Conservation (phyloP, 1,284 basidiomycete species). For the Trichosporon sp. region DNA sequence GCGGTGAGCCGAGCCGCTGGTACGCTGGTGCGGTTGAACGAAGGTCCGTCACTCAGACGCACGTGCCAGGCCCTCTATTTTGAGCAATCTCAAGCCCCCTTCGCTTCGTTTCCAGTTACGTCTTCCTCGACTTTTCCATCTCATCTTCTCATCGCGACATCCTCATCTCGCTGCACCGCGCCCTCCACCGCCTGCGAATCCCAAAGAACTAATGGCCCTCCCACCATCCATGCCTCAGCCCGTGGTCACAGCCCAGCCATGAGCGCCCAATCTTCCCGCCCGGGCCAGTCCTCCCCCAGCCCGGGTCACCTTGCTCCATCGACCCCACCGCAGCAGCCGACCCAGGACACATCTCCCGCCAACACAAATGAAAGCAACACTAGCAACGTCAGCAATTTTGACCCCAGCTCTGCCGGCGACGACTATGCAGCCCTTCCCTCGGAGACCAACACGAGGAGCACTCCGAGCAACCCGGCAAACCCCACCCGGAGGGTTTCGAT, state of each 20-base stretch:
- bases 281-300: not conserved
- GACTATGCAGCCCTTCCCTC: not conserved
- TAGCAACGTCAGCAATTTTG: slow-evolving; percentile 1
- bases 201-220: not conserved
- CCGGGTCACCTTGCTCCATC: not conserved
- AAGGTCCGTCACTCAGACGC: not conserved
- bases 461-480: slow-evolving; percentile 3
- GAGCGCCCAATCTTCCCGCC: slow-evolving; percentile 5
- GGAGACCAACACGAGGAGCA: slow-evolving; percentile 4
- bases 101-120: not conserved
- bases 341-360: not conserved
- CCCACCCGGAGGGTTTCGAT: not conserved
- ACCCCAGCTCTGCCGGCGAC: not conserved
- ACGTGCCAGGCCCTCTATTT: slow-evolving; percentile 17
- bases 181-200: not conserved
- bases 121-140: slow-evolving; percentile 12
- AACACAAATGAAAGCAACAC: not conserved
- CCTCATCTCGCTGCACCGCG: not conserved
- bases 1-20: too few species aligned
- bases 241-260: slow-evolving; percentile 10
- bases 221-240: slow-evolving; percentile 3
- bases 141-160: not conserved
- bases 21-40: not conserved
- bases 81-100: not conserved
- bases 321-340: not conserved